Percentiles rank a stretch among this genome's conserved stretches.
These are phyloP conservation scores for Saxispiralis lemnorum DNA, from an alignment of 495 filamentous ascomycete species.

Conservation along the genomic window DNA sequence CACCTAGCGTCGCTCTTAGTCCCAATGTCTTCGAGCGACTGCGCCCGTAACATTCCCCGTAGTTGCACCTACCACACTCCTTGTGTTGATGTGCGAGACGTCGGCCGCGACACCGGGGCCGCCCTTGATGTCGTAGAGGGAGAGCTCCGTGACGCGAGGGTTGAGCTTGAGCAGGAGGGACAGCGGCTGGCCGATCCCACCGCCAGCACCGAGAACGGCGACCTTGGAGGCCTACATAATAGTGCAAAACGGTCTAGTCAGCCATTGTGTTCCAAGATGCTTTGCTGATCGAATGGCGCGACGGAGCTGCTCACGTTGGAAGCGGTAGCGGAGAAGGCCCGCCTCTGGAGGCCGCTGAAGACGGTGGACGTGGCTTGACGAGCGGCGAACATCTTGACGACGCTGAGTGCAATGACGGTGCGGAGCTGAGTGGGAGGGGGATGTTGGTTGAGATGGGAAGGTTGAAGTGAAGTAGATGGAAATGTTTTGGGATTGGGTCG, in stretches of 20 bases:
- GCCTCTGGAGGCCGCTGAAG: slow-evolving; percentile 58
- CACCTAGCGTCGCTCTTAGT: slow-evolving; percentile 30
- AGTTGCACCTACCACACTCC: slow-evolving; percentile 42
- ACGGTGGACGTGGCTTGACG: slow-evolving; percentile 32
- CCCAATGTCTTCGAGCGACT: not conserved
- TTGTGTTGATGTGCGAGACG: slow-evolving; percentile 96
- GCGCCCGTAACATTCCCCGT: not conserved
- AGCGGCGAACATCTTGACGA: slow-evolving; percentile 55
- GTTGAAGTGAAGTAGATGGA: not conserved
- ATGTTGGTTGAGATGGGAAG: not conserved
- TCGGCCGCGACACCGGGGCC: slow-evolving; percentile 96
- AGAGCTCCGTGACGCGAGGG: slow-evolving; percentile 76
- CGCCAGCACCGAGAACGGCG: slow-evolving; percentile 83
- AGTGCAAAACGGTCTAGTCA: slow-evolving; percentile 18
- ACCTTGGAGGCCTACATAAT: slow-evolving; percentile 74
- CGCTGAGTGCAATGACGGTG: not conserved
- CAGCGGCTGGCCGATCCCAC: slow-evolving; percentile 94
- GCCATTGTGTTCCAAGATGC: slow-evolving; percentile 7
- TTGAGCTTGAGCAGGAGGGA: slow-evolving; percentile 97
- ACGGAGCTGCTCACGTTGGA: slow-evolving; percentile 47
- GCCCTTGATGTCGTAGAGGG: slow-evolving; percentile 91
- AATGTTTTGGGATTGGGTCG: too few relatives aligned
- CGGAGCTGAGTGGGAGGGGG: not conserved
- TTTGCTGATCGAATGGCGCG: not conserved
- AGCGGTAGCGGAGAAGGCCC: slow-evolving; percentile 86